These are phyloP conservation scores for Cryptosporidium parvum DNA, from an alignment of 169 alveolate genomes.

Conservation along the genomic window DNA sequence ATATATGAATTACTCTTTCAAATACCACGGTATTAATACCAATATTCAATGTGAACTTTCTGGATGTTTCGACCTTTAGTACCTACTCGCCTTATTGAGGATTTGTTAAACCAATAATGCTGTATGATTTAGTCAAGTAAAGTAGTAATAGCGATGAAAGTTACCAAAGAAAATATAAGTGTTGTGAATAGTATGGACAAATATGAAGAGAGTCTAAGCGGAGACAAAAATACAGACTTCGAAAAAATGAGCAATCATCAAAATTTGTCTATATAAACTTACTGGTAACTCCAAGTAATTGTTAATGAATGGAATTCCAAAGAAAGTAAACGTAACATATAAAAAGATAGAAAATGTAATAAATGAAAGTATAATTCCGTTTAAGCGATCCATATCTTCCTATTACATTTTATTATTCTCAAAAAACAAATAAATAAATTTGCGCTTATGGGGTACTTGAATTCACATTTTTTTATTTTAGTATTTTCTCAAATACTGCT, in stretches of 20 bases:
- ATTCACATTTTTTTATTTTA: not conserved
- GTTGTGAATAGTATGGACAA: slow-evolving; percentile 35
- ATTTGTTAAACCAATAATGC: not conserved
- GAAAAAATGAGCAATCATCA: not conserved
- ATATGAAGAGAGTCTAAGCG: slow-evolving; percentile 64
- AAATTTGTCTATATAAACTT: slow-evolving; percentile 14
- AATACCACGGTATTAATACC: not conserved
- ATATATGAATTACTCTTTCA: not conserved
- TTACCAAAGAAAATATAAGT: slow-evolving; percentile 44
- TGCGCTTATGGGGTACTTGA: slow-evolving; percentile 7
- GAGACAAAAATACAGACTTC: slow-evolving; percentile 63
- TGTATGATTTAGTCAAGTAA: not conserved
- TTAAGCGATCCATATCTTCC: slow-evolving; percentile 18
- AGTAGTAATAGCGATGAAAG: slow-evolving; percentile 21
- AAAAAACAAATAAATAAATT: not conserved
- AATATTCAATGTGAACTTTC: no score
- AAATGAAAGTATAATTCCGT: slow-evolving; percentile 28
- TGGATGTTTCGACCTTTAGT: not conserved
- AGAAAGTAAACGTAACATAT: slow-evolving; percentile 50
- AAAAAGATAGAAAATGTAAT: slow-evolving; percentile 23
- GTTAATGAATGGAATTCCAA: slow-evolving; percentile 59
- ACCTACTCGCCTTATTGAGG: not conserved
- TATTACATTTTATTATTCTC: not conserved
- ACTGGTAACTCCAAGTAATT: slow-evolving; percentile 58
- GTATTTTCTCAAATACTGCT: not conserved